A percentile compares a stretch with the other conserved stretches of the same genome.
Conservation (phyloP, 1,284 basidiomycete species). For the Irpex lacteus region DNA sequence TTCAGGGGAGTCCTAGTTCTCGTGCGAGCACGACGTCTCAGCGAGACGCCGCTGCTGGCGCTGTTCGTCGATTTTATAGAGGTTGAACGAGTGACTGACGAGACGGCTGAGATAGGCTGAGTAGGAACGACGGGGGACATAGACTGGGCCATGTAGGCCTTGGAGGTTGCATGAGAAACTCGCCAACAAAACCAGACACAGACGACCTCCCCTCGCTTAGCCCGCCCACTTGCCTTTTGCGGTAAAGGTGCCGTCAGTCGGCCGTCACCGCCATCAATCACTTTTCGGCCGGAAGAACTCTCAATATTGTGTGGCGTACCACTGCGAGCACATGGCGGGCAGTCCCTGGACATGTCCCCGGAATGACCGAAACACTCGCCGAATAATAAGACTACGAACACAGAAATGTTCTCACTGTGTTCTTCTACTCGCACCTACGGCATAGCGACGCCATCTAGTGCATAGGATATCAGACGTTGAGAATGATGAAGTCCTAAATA, state of each 20-base stretch:
- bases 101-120: slow-evolving; percentile 11
- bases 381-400: neutral
- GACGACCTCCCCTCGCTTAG: neutral
- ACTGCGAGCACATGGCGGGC: neutral
- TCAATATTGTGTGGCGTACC: neutral
- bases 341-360: neutral
- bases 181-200: slow-evolving; percentile 1
- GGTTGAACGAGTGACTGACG: slow-evolving; percentile 36
- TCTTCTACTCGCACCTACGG: too few relatives aligned
- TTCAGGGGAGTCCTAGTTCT: slow-evolving; percentile 27
- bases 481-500: too few relatives aligned
- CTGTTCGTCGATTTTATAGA: slow-evolving; percentile 40
- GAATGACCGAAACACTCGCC: neutral
- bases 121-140: slow-evolving; percentile 21
- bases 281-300: neutral
- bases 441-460: too few relatives aligned
- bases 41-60: slow-evolving; percentile 29
- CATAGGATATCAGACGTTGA: too few relatives aligned
- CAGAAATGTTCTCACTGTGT: too few relatives aligned
- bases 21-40: slow-evolving; percentile 32
- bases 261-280: neutral
- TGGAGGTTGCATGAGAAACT: slow-evolving; percentile 22
- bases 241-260: neutral
- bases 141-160: slow-evolving; percentile 28
- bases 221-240: neutral